Percentiles rank a stretch among this genome's conserved stretches.
Evolutionary conservation across 1,139 yeast species (phyloP).

Genomic region (Petasospora fabianii): DNA sequence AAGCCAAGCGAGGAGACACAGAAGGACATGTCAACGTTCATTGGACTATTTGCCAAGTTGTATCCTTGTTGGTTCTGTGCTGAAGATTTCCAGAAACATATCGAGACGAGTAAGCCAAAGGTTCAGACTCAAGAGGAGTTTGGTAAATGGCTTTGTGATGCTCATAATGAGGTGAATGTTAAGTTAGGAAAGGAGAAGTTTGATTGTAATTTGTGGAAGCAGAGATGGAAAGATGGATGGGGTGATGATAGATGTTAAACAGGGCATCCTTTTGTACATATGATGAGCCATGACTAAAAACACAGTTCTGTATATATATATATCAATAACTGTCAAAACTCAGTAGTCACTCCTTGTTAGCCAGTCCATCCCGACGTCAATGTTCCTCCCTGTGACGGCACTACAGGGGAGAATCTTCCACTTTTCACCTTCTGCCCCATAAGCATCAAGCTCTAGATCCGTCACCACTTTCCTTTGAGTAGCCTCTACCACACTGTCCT

Average conservation of each 20-base stretch:
- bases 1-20: constrained; percentile 60
- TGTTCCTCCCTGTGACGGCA: constrained; percentile 12
- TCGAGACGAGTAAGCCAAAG: constrained; percentile 52
- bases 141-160: constrained; percentile 91
- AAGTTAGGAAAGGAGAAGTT: constrained; percentile 83
- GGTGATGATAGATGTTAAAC: constrained; percentile 31
- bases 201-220: constrained; percentile 86
- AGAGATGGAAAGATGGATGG: constrained; percentile 88
- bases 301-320: background rate
- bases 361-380: constrained; percentile 12
- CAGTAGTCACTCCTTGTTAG: constrained; percentile 1
- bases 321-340: background rate
- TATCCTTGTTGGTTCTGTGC: constrained; percentile 98
- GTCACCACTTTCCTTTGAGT: constrained; percentile 23
- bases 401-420: constrained; percentile 14
- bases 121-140: constrained; percentile 72
- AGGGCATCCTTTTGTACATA: background rate
- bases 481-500: constrained; percentile 21
- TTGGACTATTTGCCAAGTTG: constrained; percentile 67
- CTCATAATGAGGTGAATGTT: constrained; percentile 85
- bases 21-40: constrained; percentile 64
- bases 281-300: too few relatives aligned
- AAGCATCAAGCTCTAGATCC: constrained; percentile 21
- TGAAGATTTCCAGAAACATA: constrained; percentile 68
- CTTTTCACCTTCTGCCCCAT: constrained; percentile 14